Conservation (phyloP, 2,329 filamentous ascomycete genomes). For the Arthroderma sp. region DNA sequence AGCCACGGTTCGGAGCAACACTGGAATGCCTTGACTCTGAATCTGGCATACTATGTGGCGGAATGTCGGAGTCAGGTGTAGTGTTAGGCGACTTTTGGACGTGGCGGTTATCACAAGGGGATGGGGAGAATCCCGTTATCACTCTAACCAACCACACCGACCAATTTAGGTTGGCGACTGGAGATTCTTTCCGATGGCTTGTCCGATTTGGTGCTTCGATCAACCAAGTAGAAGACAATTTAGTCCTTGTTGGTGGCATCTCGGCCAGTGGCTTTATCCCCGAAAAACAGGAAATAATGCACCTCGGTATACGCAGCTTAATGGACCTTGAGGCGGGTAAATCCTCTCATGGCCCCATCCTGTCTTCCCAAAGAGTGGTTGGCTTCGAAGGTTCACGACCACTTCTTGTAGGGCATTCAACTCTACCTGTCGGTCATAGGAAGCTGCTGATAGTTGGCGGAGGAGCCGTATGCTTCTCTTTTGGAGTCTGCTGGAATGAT, state of each 20-base stretch:
- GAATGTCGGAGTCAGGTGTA: slow-evolving; percentile 51
- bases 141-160: slow-evolving; percentile 17
- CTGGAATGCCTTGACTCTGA: slow-evolving; percentile 31
- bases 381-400: slow-evolving; percentile 39
- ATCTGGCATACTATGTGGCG: slow-evolving; percentile 56
- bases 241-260: slow-evolving; percentile 44
- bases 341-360: slow-evolving; percentile 14
- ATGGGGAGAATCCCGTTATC: slow-evolving; percentile 18
- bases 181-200: slow-evolving; percentile 20
- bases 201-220: slow-evolving; percentile 40
- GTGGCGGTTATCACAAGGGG: slow-evolving; percentile 45
- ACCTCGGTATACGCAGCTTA: slow-evolving; percentile 18
- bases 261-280: slow-evolving; percentile 23
- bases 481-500: slow-evolving; percentile 73
- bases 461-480: slow-evolving; percentile 79
- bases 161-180: slow-evolving; percentile 12
- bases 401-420: slow-evolving; percentile 57
- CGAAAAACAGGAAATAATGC: slow-evolving; percentile 42
- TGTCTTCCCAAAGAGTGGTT: slow-evolving; percentile 12
- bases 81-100: slow-evolving; percentile 50
- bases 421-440: slow-evolving; percentile 34
- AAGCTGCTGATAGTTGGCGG: slow-evolving; percentile 57
- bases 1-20: slow-evolving; percentile 44
- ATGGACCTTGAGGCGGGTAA: slow-evolving; percentile 11
- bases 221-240: slow-evolving; percentile 30